Conservation (phyloP, 371 early-diverging fungal genomes). For the Mucor indicus region DNA sequence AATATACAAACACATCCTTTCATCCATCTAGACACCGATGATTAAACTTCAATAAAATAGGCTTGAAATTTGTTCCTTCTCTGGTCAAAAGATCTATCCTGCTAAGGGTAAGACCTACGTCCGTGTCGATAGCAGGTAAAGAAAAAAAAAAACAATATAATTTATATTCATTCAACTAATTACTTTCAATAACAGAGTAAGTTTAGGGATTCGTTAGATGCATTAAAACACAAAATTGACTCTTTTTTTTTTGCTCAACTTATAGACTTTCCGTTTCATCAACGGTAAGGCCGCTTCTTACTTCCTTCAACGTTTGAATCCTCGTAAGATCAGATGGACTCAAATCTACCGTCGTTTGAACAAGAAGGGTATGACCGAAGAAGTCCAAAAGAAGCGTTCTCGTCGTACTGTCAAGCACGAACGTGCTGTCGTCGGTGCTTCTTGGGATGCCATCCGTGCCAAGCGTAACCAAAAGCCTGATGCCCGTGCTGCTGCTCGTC, state of each 20-base stretch:
- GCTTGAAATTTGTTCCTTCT: constrained; percentile 93
- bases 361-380: constrained; percentile 98
- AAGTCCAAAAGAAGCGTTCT: constrained; percentile 94
- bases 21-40: background rate
- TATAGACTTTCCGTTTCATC: constrained; percentile 90
- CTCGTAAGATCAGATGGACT: constrained; percentile 96
- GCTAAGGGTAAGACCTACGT: constrained; percentile 94
- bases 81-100: constrained; percentile 98
- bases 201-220: too few relatives aligned
- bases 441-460: constrained; percentile 93
- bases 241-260: background rate
- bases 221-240: background rate
- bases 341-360: constrained; percentile 95
- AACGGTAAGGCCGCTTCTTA: constrained; percentile 94
- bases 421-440: constrained; percentile 94
- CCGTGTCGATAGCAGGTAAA: constrained; percentile 81
- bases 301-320: constrained; percentile 95
- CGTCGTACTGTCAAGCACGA: constrained; percentile 94
- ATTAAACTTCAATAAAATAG: constrained; percentile 31
- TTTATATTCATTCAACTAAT: background rate
- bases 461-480: constrained; percentile 95
- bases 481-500: constrained; percentile 89
- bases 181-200: constrained; percentile 24
- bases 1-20: constrained; percentile 1
- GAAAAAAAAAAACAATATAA: too few relatives aligned